Conservation (phyloP, 306 rosid genomes). For the Fagus crenata region DNA sequence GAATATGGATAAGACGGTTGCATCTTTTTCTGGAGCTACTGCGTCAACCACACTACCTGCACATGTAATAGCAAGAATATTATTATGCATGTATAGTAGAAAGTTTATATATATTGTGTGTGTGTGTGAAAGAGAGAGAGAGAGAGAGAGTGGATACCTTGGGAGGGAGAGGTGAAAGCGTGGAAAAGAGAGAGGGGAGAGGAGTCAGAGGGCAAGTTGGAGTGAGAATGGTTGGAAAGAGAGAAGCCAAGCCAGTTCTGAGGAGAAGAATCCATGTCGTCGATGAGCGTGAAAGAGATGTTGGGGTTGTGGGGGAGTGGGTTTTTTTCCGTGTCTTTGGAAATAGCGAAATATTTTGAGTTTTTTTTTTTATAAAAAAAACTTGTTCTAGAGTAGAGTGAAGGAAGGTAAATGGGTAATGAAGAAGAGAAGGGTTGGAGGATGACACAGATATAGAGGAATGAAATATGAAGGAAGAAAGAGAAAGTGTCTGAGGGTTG, state of each 20-base stretch:
- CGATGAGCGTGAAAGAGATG: constrained; percentile 44
- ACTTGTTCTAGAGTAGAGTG: constrained; percentile 27
- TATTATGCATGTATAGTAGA: too few relatives aligned
- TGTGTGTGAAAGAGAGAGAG: constrained; percentile 15
- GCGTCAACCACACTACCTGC: constrained; percentile 13
- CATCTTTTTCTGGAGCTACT: constrained; percentile 20
- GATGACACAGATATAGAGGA: constrained; percentile 72
- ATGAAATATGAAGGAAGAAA: constrained; percentile 14
- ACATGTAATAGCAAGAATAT: not conserved
- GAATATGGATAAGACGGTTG: constrained; percentile 59
- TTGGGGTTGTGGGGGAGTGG: not conserved
- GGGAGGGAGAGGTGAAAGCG: constrained; percentile 42
- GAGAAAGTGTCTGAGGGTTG: constrained; percentile 36
- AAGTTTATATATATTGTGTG: not conserved
- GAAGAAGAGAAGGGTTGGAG: constrained; percentile 16
- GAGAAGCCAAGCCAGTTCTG: constrained; percentile 77
- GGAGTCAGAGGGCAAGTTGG: constrained; percentile 29
- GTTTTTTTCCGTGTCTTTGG: constrained; percentile 47
- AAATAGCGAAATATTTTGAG: constrained; percentile 42
- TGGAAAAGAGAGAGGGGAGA: constrained; percentile 65
- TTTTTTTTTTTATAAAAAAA: constrained; percentile 17
- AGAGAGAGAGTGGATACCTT: constrained; percentile 35
- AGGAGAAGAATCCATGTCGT: constrained; percentile 53
- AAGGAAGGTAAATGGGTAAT: not conserved
- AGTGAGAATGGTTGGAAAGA: constrained; percentile 64